Base-by-base conservation (phyloP, 495 filamentous ascomycete genomes). In the Penicillium cosmopolitanum region DNA sequence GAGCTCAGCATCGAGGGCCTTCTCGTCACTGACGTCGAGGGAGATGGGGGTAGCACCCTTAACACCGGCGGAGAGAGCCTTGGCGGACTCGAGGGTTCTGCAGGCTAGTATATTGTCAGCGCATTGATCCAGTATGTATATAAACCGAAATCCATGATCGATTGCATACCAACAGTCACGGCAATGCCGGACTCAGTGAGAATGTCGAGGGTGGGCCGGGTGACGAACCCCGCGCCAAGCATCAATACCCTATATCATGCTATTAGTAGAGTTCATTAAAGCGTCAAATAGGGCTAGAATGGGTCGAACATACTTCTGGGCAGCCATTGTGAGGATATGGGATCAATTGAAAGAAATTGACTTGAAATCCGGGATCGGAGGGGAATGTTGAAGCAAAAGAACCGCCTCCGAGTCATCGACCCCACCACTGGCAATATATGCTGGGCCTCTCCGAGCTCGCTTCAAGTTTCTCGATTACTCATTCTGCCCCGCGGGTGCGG, bases 201-300 rank as follows among this genome's bases (percentile, higher is more conserved):
- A 63, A 93, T 80, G 65, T 92, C 85, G 46, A 94, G 83, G 40
- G 90, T 92, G 42, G 92, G 92, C 66, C 84, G 84, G 51, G 90
- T 90, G 64, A 96, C 80, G 46, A 48, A 51, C 50, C 50, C 50
- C 19, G 50, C 50, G 50, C 50, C 50, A 18, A 51, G 50, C 50
- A 51, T 51, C 50, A 51, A 35, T 28, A 51, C 50, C n/a, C 50
- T 51, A 51, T 15, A 15, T 18, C 4, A 19, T 13, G 47, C 12
- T 16, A 10, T 35, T 36, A 51, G n/a, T 18, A 51, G 8, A 13
- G 10, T 9, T 51, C 23, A 6, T 11, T 10, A 28, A 12, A 13
- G 19, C 21, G 46, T 28, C 9, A 4, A 48, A 12, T 48, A 9
- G 9, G 9, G 9, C 11, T 12, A 28, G 46, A 48, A 31, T 31